phyloP scores from a whole-genome alignment of 2,329 filamentous ascomycete genomes.

The Trichoderma polysporum region DNA sequence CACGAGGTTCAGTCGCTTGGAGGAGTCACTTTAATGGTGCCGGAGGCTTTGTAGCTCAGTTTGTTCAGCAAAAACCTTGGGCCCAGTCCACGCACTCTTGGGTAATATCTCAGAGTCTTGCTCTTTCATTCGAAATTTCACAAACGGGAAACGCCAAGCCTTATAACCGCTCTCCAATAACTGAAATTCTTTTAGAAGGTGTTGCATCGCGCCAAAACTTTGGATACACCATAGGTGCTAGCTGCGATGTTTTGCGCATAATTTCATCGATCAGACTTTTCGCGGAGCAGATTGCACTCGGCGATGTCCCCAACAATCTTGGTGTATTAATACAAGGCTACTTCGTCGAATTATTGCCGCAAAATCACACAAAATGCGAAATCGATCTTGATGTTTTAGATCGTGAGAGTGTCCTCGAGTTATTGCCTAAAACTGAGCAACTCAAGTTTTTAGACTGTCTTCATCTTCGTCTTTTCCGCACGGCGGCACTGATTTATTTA shows the following conservation, averaged over 20 bases:
- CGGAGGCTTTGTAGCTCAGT: constrained; percentile 7
- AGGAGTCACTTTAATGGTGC: constrained; percentile 6
- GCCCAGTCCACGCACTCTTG: constrained; percentile 2
- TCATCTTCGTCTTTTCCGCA: constrained; percentile 6
- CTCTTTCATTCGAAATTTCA: constrained; percentile 12
- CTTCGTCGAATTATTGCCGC: background rate
- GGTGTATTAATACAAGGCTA: background rate
- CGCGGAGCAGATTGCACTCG: background rate
- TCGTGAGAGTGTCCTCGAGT: background rate
- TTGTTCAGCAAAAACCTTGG: constrained; percentile 11
- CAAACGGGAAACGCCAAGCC: background rate
- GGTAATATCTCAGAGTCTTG: constrained; percentile 15
- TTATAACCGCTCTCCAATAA: background rate
- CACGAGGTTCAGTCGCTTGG: background rate
- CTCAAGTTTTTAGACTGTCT: background rate
- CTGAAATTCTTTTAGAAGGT: background rate
- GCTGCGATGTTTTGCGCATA: background rate
- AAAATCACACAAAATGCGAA: background rate
- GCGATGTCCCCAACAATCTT: background rate
- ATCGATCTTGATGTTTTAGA: constrained; percentile 3
- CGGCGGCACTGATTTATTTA: constrained; percentile 4
- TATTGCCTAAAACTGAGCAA: background rate
- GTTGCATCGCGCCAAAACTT: constrained; percentile 1
- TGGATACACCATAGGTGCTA: constrained; percentile 9
- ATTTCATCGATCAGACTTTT: constrained; percentile 12